Evolutionary conservation across 1,139 yeast species (phyloP).

Genomic region (Meyerozyma elateridarum): DNA sequence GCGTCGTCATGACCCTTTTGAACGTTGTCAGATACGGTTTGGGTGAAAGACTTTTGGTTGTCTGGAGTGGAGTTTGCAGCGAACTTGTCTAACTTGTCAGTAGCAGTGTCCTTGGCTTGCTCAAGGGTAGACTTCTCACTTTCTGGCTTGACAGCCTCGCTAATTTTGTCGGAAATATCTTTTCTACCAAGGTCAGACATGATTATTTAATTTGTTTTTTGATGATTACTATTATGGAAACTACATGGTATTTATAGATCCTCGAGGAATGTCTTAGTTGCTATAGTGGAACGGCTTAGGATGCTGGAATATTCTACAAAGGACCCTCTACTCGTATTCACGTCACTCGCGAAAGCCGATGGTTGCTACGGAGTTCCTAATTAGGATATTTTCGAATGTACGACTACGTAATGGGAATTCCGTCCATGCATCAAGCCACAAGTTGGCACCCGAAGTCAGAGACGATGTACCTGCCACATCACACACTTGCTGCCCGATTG

Average conservation of each 20-base stretch:
- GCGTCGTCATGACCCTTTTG: conserved; percentile 51
- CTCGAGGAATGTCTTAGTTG: too few relatives aligned
- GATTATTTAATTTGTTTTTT: conserved; percentile 7
- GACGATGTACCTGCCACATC: too few relatives aligned
- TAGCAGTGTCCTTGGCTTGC: conserved; percentile 66
- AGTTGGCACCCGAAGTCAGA: too few relatives aligned
- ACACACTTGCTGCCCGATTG: too few relatives aligned
- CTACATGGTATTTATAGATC: too few relatives aligned
- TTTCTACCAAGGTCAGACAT: conserved; percentile 84
- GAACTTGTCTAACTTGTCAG: conserved; percentile 60
- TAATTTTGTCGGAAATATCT: conserved; percentile 59
- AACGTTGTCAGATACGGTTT: conserved; percentile 56
- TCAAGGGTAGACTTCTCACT: conserved; percentile 60
- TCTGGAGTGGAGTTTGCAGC: conserved; percentile 60
- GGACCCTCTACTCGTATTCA: not conserved
- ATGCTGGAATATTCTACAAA: too few relatives aligned
- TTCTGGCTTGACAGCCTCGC: conserved; percentile 70
- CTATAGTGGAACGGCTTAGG: too few relatives aligned
- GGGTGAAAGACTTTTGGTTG: conserved; percentile 60
- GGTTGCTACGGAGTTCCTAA: conserved; percentile 1
- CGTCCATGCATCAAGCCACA: too few relatives aligned
- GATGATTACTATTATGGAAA: too few relatives aligned
- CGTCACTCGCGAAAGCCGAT: too few relatives aligned
- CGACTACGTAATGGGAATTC: too few relatives aligned
- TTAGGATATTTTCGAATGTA: too few relatives aligned